Evolutionary conservation across 2,329 filamentous ascomycete genomes (phyloP).

Genomic region (Chrysosporium keratinophilum): DNA sequence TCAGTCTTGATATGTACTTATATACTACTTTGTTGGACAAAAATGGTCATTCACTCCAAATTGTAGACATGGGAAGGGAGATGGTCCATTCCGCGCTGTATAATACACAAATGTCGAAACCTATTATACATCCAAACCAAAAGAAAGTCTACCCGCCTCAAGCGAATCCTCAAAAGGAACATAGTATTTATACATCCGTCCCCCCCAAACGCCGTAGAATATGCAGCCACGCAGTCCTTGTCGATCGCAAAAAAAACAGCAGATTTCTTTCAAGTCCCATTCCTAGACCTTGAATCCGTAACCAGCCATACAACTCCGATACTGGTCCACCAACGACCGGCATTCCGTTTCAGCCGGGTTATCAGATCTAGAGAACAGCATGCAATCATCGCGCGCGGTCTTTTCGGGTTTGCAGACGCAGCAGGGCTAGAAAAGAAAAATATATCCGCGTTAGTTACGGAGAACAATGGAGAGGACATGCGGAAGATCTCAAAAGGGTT

Average conservation of each 20-base stretch:
- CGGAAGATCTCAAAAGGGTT: no score
- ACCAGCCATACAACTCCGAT: conserved; percentile 83
- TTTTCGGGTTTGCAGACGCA: conserved; percentile 98
- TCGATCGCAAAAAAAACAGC: no score
- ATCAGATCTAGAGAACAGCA: conserved; percentile 83
- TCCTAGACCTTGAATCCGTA: conserved; percentile 65
- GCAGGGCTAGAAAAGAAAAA: conserved; percentile 58
- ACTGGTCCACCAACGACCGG: conserved; percentile 69
- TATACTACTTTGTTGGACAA: neutral
- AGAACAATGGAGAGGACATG: neutral
- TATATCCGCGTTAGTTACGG: neutral
- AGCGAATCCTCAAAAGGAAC: neutral
- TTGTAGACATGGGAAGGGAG: neutral
- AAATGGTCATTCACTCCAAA: neutral
- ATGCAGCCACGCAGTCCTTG: neutral
- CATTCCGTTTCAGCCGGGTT: conserved; percentile 72
- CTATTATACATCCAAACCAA: neutral
- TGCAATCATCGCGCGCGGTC: conserved; percentile 85
- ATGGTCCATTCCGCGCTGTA: neutral
- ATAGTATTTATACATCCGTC: neutral
- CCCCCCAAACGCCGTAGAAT: conserved; percentile 2
- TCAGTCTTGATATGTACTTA: neutral
- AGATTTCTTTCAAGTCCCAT: neutral
- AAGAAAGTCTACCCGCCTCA: neutral
- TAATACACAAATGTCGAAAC: neutral